Percentiles rank a stretch among this genome's conserved stretches.
Evolutionary conservation across 768 basidiomycete species (phyloP).

Genomic region (Phaffia tasmanica): DNA sequence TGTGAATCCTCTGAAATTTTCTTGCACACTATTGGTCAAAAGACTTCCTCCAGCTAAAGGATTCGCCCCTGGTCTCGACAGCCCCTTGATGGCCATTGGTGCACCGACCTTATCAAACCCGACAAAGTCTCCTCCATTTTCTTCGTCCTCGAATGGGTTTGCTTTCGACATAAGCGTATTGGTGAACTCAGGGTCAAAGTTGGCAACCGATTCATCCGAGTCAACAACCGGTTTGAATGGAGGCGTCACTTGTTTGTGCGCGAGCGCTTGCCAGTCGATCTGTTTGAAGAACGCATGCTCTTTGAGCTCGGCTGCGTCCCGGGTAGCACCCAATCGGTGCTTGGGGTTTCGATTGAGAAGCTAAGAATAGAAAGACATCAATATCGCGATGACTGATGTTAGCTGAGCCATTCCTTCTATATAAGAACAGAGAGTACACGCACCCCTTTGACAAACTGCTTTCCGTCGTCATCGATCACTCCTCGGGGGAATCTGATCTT

Average conservation of each 20-base stretch:
- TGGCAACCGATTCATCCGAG: constrained; percentile 93
- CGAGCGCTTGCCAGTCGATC: constrained; percentile 81
- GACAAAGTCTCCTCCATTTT: constrained; percentile 48
- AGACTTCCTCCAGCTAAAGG: constrained; percentile 47
- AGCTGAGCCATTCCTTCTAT: background rate
- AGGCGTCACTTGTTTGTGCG: constrained; percentile 78
- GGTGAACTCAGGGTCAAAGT: constrained; percentile 98
- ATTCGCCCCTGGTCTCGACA: constrained; percentile 29
- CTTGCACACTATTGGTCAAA: constrained; percentile 83
- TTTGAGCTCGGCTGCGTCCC: constrained; percentile 87
- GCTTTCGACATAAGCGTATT: constrained; percentile 67
- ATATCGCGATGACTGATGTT: constrained; percentile 1
- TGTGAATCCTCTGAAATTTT: constrained; percentile 89
- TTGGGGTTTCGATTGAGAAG: constrained; percentile 97
- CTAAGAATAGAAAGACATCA: constrained; percentile 40
- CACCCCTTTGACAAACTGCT: constrained; percentile 97
- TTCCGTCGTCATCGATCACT: constrained; percentile 93
- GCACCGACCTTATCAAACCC: constrained; percentile 10
- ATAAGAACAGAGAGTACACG: constrained; percentile 37
- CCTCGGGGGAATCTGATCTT: constrained; percentile 97
- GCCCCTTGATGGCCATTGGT: constrained; percentile 32
- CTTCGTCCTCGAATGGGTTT: constrained; percentile 47
- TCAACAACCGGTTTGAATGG: constrained; percentile 97
- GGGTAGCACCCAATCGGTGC: constrained; percentile 79
- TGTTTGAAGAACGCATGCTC: constrained; percentile 85